A percentile compares a stretch with the other conserved stretches of the same genome.
Evolutionary conservation across 164 flowering plant species (phyloP).

Genomic region (Magnolia officinalis): DNA sequence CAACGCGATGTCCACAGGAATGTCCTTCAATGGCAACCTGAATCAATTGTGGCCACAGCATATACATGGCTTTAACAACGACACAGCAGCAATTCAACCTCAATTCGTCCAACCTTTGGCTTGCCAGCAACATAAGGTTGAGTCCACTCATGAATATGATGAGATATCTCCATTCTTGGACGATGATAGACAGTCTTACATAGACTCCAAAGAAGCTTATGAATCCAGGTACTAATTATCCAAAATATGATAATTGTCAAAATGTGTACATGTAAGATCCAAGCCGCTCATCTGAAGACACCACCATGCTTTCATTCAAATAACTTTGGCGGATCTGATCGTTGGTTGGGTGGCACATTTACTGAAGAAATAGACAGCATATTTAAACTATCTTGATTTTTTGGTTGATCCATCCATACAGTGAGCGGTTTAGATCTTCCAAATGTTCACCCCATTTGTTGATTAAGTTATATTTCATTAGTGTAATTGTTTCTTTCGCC

Average conservation of each 20-base stretch:
- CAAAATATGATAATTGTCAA: not conserved
- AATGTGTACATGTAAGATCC: not conserved
- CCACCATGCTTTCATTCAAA: no score
- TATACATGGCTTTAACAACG: conserved; percentile 11
- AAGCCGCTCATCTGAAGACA: no score
- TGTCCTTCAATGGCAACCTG: conserved; percentile 8
- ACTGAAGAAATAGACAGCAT: no score
- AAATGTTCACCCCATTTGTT: no score
- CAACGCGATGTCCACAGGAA: conserved; percentile 2
- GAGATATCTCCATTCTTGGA: conserved; percentile 59
- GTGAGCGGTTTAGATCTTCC: no score
- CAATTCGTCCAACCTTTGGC: conserved; percentile 28
- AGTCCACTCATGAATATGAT: conserved; percentile 41
- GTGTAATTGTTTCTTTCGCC: no score
- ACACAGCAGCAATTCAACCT: conserved; percentile 26
- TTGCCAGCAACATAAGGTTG: conserved; percentile 21
- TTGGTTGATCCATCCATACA: no score
- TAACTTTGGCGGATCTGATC: no score
- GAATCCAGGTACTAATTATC: conserved; percentile 43
- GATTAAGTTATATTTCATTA: no score
- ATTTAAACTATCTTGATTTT: no score
- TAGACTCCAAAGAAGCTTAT: conserved; percentile 54
- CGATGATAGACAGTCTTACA: conserved; percentile 67
- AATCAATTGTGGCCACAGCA: conserved; percentile 40
- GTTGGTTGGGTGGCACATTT: no score